phyloP scores from a whole-genome alignment of 495 filamentous ascomycete genomes.

The Trichoderma asperelloides region DNA sequence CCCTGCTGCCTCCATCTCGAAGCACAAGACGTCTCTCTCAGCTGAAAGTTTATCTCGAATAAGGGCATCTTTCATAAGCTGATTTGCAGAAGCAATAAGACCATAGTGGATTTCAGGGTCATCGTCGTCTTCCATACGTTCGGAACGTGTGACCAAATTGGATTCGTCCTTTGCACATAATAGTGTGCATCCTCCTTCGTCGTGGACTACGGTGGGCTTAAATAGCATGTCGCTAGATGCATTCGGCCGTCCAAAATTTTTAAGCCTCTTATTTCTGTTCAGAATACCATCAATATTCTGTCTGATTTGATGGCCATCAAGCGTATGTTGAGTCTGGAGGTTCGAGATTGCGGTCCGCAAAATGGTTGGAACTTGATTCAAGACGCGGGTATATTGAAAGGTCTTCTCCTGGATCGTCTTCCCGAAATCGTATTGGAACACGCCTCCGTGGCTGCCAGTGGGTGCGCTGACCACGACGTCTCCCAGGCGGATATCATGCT shows the following conservation, averaged over 20 bases:
- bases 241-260: conserved; percentile 19
- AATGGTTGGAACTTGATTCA: conserved; percentile 26
- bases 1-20: too few relatives aligned
- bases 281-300: conserved; percentile 17
- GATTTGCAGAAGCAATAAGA: background rate
- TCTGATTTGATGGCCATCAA: conserved; percentile 17
- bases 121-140: background rate
- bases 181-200: background rate
- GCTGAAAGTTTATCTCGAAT: conserved; percentile 10
- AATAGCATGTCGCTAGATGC: conserved; percentile 24
- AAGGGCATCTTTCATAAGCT: background rate
- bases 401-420: conserved; percentile 18
- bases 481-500: conserved; percentile 26
- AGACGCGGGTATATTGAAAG: conserved; percentile 21
- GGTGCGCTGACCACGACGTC: conserved; percentile 20
- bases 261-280: conserved; percentile 16
- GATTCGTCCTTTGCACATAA: background rate
- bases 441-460: conserved; percentile 13
- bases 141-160: background rate
- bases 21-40: background rate
- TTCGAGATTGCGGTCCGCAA: conserved; percentile 16
- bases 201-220: conserved; percentile 17
- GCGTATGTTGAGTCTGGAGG: conserved; percentile 14
- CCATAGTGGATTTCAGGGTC: background rate
- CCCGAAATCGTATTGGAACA: conserved; percentile 26